Evolutionary conservation across 2,329 filamentous ascomycete genomes (phyloP).

Genomic region (Cladosporium sp.): DNA sequence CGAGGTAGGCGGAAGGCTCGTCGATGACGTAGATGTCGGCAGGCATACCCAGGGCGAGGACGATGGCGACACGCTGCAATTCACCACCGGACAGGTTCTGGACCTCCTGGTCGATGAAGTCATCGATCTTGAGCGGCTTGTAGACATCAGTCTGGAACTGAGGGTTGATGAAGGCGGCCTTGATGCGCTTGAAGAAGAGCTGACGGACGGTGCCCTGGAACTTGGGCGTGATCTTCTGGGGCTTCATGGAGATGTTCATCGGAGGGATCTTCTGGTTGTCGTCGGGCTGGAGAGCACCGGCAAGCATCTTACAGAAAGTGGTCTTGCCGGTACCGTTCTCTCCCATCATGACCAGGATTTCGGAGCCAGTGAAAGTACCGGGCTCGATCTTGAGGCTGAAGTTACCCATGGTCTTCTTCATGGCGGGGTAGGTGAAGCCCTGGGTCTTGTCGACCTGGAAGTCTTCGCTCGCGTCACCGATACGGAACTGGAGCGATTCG

Average conservation of each 20-base stretch:
- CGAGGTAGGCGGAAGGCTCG: constrained; percentile 93
- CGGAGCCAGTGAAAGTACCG: constrained; percentile 92
- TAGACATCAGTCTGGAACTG: constrained; percentile 99
- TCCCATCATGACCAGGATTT: constrained; percentile 99
- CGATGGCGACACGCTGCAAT: constrained; percentile 97
- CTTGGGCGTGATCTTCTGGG: constrained; percentile 98
- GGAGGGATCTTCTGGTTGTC: constrained; percentile 70
- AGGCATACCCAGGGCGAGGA: constrained; percentile 89
- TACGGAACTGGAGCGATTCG: constrained; percentile 91
- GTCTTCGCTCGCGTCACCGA: constrained; percentile 84
- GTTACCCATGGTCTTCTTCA: constrained; percentile 87
- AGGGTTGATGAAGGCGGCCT: constrained; percentile 88
- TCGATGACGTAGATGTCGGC: constrained; percentile 99
- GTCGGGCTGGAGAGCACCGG: constrained; percentile 89
- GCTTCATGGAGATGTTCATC: constrained; percentile 99
- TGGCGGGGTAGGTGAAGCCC: constrained; percentile 79
- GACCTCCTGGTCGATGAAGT: constrained; percentile 99
- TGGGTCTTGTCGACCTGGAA: constrained; percentile 78
- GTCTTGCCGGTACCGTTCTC: constrained; percentile 99
- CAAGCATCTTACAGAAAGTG: constrained; percentile 94
- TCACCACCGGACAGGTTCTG: constrained; percentile 99
- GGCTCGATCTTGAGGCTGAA: constrained; percentile 79
- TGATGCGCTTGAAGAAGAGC: constrained; percentile 99
- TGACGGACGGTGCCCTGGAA: constrained; percentile 95
- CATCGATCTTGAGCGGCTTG: constrained; percentile 97